Percentiles rank a stretch among this genome's conserved stretches.
These are phyloP conservation scores for Heliocybe sulcata DNA, from an alignment of 1,284 basidiomycete genomes.

Conservation along the genomic window DNA sequence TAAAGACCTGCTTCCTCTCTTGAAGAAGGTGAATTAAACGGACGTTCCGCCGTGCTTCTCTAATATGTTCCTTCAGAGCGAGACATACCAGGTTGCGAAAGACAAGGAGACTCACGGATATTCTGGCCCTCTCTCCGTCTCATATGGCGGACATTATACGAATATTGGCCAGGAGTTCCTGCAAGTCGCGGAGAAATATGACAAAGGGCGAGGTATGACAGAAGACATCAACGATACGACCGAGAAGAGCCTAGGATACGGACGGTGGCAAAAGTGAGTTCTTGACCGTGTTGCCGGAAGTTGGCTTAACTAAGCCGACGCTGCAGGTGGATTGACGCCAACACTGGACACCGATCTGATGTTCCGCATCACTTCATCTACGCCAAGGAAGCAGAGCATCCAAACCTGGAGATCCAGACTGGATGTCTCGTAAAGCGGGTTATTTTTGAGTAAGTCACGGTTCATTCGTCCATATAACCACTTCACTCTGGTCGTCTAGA, in stretches of 20 bases:
- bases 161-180: slow-evolving; percentile 40
- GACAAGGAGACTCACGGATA: slow-evolving; percentile 37
- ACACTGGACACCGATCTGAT: slow-evolving; percentile 4
- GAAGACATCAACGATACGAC: slow-evolving; percentile 38
- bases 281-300: not conserved
- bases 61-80: slow-evolving; percentile 26
- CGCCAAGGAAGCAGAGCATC: slow-evolving; percentile 19
- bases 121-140: slow-evolving; percentile 46
- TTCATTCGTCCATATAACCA: not conserved
- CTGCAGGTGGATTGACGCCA: slow-evolving; percentile 9
- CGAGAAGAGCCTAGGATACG: slow-evolving; percentile 30
- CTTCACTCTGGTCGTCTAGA: not conserved
- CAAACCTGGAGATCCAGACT: slow-evolving; percentile 31
- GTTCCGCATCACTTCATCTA: slow-evolving; percentile 8
- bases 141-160: slow-evolving; percentile 26
- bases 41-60: not conserved
- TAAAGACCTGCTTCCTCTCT: slow-evolving; percentile 38
- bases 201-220: slow-evolving; percentile 29
- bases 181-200: slow-evolving; percentile 33
- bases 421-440: slow-evolving; percentile 36
- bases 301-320: not conserved
- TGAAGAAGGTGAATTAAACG: slow-evolving; percentile 35
- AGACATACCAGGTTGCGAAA: slow-evolving; percentile 35
- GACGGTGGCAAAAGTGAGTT: slow-evolving; percentile 31
- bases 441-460: slow-evolving; percentile 36